Percentiles rank a stretch among this genome's conserved stretches.
Conservation (phyloP, 106 monocot species). For the Allium sativum region DNA sequence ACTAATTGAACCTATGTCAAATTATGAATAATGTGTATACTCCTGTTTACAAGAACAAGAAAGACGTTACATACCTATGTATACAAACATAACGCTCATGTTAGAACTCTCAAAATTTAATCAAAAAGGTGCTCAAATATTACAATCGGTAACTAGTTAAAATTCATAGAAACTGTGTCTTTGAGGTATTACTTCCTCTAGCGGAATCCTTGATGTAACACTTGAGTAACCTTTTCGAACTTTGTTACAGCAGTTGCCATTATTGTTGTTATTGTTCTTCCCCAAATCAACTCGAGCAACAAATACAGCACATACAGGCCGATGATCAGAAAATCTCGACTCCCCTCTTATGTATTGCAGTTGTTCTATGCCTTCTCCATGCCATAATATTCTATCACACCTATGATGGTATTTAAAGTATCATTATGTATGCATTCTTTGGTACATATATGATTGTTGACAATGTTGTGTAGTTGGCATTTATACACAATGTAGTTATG, state of each 20-base stretch:
- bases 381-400: constrained; percentile 85
- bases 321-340: constrained; percentile 79
- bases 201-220: constrained; percentile 14
- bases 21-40: no score
- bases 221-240: constrained; percentile 28
- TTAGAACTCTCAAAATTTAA: no score
- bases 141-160: neutral
- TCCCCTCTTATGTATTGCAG: constrained; percentile 68
- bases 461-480: neutral
- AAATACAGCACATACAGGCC: constrained; percentile 79
- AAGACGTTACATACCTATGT: no score
- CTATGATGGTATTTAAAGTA: constrained; percentile 9
- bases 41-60: no score
- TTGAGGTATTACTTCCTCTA: constrained; percentile 32
- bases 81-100: no score
- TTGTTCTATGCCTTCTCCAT: constrained; percentile 67
- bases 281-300: constrained; percentile 34
- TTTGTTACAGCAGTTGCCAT: neutral
- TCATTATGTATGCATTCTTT: neutral
- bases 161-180: constrained; percentile 14
- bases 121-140: no score
- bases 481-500: no score
- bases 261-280: neutral
- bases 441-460: neutral
- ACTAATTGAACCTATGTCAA: no score